Evolutionary conservation across 805 yeast species (phyloP).

Genomic region (Kurtzmaniella fragi): DNA sequence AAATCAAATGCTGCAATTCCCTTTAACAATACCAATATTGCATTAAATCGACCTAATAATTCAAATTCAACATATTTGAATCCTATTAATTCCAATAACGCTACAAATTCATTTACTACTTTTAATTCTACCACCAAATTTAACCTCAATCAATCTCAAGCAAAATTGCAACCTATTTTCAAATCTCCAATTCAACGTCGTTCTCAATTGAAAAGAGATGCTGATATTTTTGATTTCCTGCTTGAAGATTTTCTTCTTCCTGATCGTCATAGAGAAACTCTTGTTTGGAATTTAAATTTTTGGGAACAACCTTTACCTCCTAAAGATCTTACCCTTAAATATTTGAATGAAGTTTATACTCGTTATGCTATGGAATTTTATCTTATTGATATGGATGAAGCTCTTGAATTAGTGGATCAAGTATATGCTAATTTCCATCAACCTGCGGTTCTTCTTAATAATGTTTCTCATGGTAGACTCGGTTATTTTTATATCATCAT

Average conservation of each 20-base stretch:
- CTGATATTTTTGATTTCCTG: slow-evolving; percentile 4
- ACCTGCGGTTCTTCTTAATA: slow-evolving; percentile 1
- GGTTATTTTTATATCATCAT: slow-evolving; percentile 28
- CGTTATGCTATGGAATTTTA: slow-evolving; percentile 34
- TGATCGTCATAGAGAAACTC: slow-evolving; percentile 20
- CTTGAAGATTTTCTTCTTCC: slow-evolving; percentile 21
- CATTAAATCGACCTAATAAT: too few relatives aligned
- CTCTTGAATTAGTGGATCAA: slow-evolving; percentile 10
- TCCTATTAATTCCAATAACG: too few relatives aligned
- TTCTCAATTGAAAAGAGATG: background rate
- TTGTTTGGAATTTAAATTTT: slow-evolving; percentile 16
- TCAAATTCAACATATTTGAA: too few relatives aligned
- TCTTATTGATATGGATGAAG: slow-evolving; percentile 20
- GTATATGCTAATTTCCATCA: slow-evolving; percentile 10
- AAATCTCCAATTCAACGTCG: slow-evolving; percentile 4
- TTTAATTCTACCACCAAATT: background rate
- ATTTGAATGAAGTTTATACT: slow-evolving; percentile 21
- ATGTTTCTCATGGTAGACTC: slow-evolving; percentile 11
- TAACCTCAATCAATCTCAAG: background rate
- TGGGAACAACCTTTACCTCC: slow-evolving; percentile 18
- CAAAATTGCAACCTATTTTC: background rate
- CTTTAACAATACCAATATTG: background rate
- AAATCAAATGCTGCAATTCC: background rate
- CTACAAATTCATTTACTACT: too few relatives aligned
- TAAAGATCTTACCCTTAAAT: slow-evolving; percentile 14